Conservation (phyloP, 2,329 filamentous ascomycete species). For the Dryadomyces quercivorus region DNA sequence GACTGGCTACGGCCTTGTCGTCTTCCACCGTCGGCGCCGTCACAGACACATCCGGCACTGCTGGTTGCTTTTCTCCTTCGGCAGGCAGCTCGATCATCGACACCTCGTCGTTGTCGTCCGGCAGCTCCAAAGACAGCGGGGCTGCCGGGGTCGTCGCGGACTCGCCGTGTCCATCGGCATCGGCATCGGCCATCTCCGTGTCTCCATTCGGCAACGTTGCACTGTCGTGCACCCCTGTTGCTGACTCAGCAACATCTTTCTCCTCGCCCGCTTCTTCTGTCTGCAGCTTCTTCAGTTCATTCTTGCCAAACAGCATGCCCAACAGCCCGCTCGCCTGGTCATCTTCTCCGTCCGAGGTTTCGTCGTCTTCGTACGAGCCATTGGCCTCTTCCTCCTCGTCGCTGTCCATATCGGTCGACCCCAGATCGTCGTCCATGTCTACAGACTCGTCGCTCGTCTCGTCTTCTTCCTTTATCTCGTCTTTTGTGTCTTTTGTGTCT, state of each 20-base stretch:
- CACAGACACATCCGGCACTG: conserved; percentile 16
- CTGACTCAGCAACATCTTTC: conserved; percentile 9
- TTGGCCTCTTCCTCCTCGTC: conserved; percentile 26
- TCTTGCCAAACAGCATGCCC: conserved; percentile 46
- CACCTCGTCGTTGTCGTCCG: conserved; percentile 10
- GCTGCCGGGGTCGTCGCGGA: not conserved
- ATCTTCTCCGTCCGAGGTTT: conserved; percentile 19
- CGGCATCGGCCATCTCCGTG: conserved; percentile 22
- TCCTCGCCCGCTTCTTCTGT: conserved; percentile 21
- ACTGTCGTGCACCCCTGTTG: not conserved
- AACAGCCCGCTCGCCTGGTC: conserved; percentile 36
- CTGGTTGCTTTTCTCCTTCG: not conserved
- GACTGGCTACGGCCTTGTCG: conserved; percentile 17
- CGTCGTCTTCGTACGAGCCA: conserved; percentile 31
- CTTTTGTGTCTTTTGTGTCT: conserved; percentile 14
- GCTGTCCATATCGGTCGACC: conserved; percentile 42
- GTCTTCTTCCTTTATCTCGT: conserved; percentile 10
- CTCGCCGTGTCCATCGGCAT: conserved; percentile 2
- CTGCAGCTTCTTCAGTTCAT: conserved; percentile 41
- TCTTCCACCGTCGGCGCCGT: conserved; percentile 5
- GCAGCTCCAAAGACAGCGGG: not conserved
- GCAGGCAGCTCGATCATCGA: conserved; percentile 15
- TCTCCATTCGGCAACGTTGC: conserved; percentile 13
- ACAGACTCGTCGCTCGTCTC: conserved; percentile 53
- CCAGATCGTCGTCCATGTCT: conserved; percentile 56